These are phyloP conservation scores for Pseudogymnoascus sp. DNA, from an alignment of 2,329 filamentous ascomycete genomes.

Conservation along the genomic window DNA sequence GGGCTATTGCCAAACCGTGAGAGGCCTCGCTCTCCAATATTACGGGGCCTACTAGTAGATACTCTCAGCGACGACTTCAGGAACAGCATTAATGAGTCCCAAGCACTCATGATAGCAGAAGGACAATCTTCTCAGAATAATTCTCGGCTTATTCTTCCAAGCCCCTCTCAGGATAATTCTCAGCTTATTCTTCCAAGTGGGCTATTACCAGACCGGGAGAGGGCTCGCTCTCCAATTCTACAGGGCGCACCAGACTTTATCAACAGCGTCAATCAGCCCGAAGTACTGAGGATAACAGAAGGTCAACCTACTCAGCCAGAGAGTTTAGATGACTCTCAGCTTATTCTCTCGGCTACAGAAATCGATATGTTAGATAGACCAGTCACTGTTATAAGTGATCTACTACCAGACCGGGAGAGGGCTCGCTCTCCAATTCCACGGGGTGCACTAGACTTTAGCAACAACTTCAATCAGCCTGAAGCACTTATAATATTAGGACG, in stretches of 20 bases:
- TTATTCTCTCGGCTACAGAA: neutral
- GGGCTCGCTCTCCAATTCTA: no score
- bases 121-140: neutral
- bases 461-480: neutral
- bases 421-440: neutral
- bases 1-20: neutral
- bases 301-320: no score
- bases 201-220: neutral
- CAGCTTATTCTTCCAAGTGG: neutral
- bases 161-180: neutral
- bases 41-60: neutral
- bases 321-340: neutral
- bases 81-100: neutral
- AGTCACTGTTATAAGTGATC: neutral
- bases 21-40: neutral
- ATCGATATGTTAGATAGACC: neutral
- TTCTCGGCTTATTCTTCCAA: neutral
- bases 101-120: neutral
- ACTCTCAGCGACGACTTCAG: neutral
- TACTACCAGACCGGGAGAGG: neutral
- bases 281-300: no score
- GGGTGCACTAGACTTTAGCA: neutral
- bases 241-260: no score
- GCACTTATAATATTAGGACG: neutral
- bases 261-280: no score